Base-by-base conservation (phyloP, 179 eudicot genomes). In the Sideroxylon spinosum region DNA sequence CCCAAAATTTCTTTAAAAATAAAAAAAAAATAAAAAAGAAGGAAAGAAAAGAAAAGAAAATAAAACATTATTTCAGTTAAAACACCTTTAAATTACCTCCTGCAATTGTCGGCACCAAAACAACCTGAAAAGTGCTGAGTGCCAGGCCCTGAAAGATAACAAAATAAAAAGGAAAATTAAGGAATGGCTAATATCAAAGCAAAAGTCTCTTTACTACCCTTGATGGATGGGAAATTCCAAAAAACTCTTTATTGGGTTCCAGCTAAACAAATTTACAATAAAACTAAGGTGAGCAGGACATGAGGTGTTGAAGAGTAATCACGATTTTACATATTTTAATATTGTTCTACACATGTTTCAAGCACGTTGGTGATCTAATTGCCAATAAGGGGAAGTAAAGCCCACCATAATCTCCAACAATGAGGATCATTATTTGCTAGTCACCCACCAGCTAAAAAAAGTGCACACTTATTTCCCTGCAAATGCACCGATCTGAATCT, bases 91-190 rank as follows among this genome's bases (percentile, higher is more conserved):
- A 79, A 20, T 89, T 88, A 96, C 98, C 99, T 86, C 99, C 97
- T 57, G 90, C 26, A 71, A 96, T 70, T 9, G 99, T 96, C 76
- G 99, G 99, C 74, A 96, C 89, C 62, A 96, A 77, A 76, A 96
- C 98, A 71, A 96, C 99, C 87, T 96, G 99, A 81, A 96, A 94
- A 59, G 99, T 96, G 87, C 99, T 96, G 76, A 96, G 84, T 76
- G 99, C 98, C 78, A 94, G 87, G 64, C 99, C 99, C 99, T 96
- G 91, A 63, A 86, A 74, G 68, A 74, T 63, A 28, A 70, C 1
- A 75, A 48, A 5, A 3, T n/a, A 1, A 48, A 22, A 32, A 25
- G 46, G 14, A 2, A 32, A 49, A 74, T 67, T 28, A 60, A 68
- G 50, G 71, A 52, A 73, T 63, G 20, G 12, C 56, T 3, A 6